Conservation (phyloP, 2,329 filamentous ascomycete genomes). For the Xylariaceae sp. region DNA sequence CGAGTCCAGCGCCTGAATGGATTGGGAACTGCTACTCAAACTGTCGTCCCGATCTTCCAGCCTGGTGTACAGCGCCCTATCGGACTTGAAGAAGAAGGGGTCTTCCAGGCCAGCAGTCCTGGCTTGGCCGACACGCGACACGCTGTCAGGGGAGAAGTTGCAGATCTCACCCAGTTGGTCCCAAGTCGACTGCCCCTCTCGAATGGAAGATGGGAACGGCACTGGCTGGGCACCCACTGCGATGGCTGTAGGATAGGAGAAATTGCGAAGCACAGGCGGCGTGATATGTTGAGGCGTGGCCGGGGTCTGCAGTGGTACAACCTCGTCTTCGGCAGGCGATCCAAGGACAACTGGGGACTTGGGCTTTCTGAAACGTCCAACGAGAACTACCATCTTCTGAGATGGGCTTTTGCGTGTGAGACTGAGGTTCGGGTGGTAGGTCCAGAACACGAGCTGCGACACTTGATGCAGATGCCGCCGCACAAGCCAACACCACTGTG, state of each 20-base stretch:
- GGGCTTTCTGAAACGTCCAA: constrained; percentile 20
- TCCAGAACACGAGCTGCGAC: too few relatives aligned
- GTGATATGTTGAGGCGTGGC: constrained; percentile 7
- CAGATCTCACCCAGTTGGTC: constrained; percentile 22
- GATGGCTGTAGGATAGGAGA: constrained; percentile 24
- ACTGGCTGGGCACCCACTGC: constrained; percentile 5
- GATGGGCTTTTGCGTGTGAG: too few relatives aligned
- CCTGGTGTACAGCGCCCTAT: constrained; percentile 12
- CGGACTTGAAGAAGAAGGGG: constrained; percentile 20
- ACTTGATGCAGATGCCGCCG: too few relatives aligned
- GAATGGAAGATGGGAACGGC: constrained; percentile 2
- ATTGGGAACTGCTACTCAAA: constrained; percentile 3
- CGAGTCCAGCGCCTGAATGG: constrained; percentile 4
- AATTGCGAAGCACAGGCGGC: constrained; percentile 20
- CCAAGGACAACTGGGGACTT: constrained; percentile 14
- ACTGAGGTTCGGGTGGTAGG: too few relatives aligned
- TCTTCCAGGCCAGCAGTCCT: constrained; percentile 16
- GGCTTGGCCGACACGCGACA: constrained; percentile 10
- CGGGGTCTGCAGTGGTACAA: constrained; percentile 6
- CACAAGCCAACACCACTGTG: too few relatives aligned
- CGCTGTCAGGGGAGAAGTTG: constrained; percentile 17
- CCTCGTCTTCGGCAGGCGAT: constrained; percentile 12
- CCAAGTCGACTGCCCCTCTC: constrained; percentile 15
- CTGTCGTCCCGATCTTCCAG: constrained; percentile 8
- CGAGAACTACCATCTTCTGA: constrained; percentile 21